Evolutionary conservation across 805 yeast species (phyloP), one percentile per base, ranked within the genome.

Genomic region (Debaryomyces tyrocola): DNA sequence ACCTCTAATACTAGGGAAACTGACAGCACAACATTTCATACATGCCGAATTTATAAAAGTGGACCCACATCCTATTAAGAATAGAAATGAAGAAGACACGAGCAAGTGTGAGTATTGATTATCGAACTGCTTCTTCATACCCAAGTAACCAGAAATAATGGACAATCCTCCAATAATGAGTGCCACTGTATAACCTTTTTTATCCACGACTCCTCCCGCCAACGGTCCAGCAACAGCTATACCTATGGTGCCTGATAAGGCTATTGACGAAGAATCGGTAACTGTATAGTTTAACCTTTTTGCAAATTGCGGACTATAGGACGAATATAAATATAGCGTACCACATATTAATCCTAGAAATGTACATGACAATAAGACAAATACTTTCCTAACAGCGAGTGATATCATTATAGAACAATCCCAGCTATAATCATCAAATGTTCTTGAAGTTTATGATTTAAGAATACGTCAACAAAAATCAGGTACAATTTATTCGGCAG

Each of bases 301-400:
- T 1, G 90, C 87, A 45, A 86, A 72, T 60, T 87, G 94, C 0
- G 95, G 92, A 33, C 90, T 84, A 61, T 82, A 87, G 0, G 89
- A 87, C 7, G 88, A 82, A 64, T 83, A 87, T 39, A 87, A 68
- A 63, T 87, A 87, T 56, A 85, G 69, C 1, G 94, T 87, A 1
- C 95, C 95, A 54, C 88, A 81, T 14, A 78, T 77, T 40, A 84
- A 62, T 10, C 85, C 86, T 53, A 70, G 44, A 59, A 64, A 65
- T 14, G 69, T 64, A 45, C 69, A 62, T 11, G 68, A 63, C 29
- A 64, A 49, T 18, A 64, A 56, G 34, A 62, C 57, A 42, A 59
- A 51, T 27, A 52, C 60, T 43, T 60, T 60, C 40, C 54, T 52
- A 20, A 60, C 34, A 11, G 63, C 54, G 20, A 56, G 59, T 41